Base-by-base conservation (phyloP, 2,329 filamentous ascomycete species). In the Colletotrichum simmondsii region DNA sequence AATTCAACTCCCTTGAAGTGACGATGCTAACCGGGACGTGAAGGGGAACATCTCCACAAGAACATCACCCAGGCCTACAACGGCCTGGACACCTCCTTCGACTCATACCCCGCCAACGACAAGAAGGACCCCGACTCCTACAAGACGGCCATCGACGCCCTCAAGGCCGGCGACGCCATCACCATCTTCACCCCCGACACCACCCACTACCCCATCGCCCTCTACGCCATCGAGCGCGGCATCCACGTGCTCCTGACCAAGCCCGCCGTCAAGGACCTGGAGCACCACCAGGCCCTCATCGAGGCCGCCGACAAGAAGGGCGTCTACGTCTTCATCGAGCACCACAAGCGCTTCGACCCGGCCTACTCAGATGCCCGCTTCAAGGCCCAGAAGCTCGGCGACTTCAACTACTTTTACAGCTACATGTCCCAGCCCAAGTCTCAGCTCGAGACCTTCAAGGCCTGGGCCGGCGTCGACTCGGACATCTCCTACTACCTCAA, bases 391-490 rank as follows among this genome's bases (percentile, higher is more conserved):
- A 91, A 87, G 65, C 87, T 98, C 8, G 95, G 95, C 75, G 95
- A 98, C 84, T 98, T 98, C 91, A 98, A 97, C 87, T 98, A 98
- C 88, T 98, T 97, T 82, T 98, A 98, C 89, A 93, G 91, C 78
- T 98, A 98, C 89, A 97, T 98, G 95, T 94, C 92, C 62, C 95
- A 98, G 87, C 94, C 93, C 73, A 97, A 97, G 85, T 94, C 89
- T 63, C 95, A 97, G 85, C 90, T 98, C 60, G 94, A 97, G 87
- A 98, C 95, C 0, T 98, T 98, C 91, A 95, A 95, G 84, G 93
- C 95, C 3, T 98, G 95, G 95, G 95, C 95, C 0, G 95, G 95
- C 75, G 91, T 92, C 78, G 95, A 98, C 77, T 95, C 93, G 35
- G 96, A 98, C 82, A 98, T 98, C 78, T 95, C 93, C 11, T 98